Evolutionary conservation across 352 stramenopile species (phyloP), one percentile per base, ranked within the genome.

Genomic region (Globisporangium mamillatum): DNA sequence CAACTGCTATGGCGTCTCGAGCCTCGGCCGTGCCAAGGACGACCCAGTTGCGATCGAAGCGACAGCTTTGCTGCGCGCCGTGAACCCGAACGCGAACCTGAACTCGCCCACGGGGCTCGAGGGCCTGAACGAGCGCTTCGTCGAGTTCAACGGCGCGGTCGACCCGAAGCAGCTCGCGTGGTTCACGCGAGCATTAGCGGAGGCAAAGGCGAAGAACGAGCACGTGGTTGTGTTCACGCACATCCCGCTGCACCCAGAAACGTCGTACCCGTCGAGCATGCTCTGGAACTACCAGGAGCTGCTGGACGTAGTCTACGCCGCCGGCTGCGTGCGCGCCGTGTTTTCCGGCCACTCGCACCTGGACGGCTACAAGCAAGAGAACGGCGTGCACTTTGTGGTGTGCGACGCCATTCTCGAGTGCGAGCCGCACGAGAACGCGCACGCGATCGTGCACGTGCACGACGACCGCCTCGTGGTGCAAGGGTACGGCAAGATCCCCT

Each of bases 211-310:
- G 8, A 56, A 38, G n/a, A 27, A 59, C 4, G 70, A 93, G 60
- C 59, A 92, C 46, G 84, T 94, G 41, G 55, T 95, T 10, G 61
- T 95, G 10, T 94, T 94, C 68, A 81, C 81, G 18, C 88, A 95
- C 62, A 78, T 90, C 4, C 88, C 88, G 12, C 70, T 92, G 32
- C 82, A 91, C 50, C 84, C 80, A 1, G 76, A 55, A 29, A 78
- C 80, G 20, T 72, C 74, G 7, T 46, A 63, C 56, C 66, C 74
- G 57, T 79, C 78, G 14, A 78, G 74, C 60, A 68, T 94, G 63
- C 74, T 93, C 16, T 95, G 88, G 88, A 93, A 95, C 69, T 94
- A 91, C 72, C 68, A 86, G 25, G 77, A 88, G 65, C 67, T 94
- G 22, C 62, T 94, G 22, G 67, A 70, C 25, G 56, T 86, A 22